Evolutionary conservation across 2,329 filamentous ascomycete genomes (phyloP), one percentile per base, ranked within the genome.

Genomic region (Zasmidium cellare): DNA sequence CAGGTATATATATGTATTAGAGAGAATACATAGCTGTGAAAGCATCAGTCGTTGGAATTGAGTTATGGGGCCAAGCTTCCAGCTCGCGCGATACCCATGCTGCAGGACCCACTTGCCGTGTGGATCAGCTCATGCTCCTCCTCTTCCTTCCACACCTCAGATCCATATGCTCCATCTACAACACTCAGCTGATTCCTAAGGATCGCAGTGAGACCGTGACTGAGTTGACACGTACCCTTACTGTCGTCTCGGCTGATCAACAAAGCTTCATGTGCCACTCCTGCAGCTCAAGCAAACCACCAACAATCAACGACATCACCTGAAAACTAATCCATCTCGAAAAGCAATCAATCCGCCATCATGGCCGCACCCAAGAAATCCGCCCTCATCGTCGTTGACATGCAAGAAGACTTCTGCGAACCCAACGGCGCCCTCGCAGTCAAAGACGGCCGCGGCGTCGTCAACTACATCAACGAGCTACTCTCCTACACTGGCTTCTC

Each of bases 351-450:
- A 9, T 18, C 24, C 22, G 24, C 47, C 28, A 50, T 50, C 23
- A 50, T 50, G 47, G 22, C 47, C 6, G 12, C 20, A n/a, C 5
- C 47, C 22, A 48, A 25, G 35, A 56, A 56, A 35, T 16, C 55
- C 25, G 55, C 99, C 6, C 57, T 66, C 22, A 46, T 61, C 11
- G 59, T 66, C 41, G 55, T 66, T 44, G 64, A 62, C 57, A 67
- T 66, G 58, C 94, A 97, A 76, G 89, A 97, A 74, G 93, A 97
- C 78, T 97, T 97, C 74, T 96, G 91, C 74, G 90, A 90, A 58
- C 92, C 92, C 12, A 83, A 88, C 62, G 94, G 93, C 62, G 82
- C 90, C n/a, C 86, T 99, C 51, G 88, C 91, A 28, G 91, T 97
- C n/a, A 71, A 84, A 55, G 77, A 82, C 51, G 94, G 87, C 64